Evolutionary conservation across 208 protist genomes (phyloP).

Genomic region (Plasmodiophora brassicae): DNA sequence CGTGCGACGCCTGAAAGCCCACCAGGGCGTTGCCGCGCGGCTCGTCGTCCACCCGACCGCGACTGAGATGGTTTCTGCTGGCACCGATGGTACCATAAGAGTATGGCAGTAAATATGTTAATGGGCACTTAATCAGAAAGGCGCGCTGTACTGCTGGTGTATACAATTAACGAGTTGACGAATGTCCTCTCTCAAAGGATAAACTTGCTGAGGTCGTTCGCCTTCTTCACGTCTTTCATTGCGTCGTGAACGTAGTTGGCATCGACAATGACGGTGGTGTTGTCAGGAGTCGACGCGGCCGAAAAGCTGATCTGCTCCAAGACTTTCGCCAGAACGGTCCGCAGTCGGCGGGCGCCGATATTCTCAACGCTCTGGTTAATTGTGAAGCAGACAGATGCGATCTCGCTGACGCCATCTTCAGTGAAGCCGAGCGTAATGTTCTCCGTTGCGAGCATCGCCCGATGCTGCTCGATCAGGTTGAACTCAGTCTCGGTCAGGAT

Average conservation of each 20-base stretch:
- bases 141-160: too few relatives aligned
- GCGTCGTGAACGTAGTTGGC: background rate
- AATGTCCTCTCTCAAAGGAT: too few relatives aligned
- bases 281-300: background rate
- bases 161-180: too few relatives aligned
- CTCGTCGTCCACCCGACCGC: slow-evolving; percentile 2
- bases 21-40: background rate
- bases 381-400: background rate
- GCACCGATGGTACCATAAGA: background rate
- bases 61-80: background rate
- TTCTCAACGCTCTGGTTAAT: background rate
- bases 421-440: background rate
- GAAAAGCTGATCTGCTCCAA: background rate
- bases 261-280: background rate
- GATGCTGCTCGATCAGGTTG: slow-evolving; percentile 83
- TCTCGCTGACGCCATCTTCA: background rate
- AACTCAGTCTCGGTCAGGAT: slow-evolving; percentile 90
- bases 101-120: background rate
- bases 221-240: background rate
- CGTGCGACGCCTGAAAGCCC: background rate
- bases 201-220: background rate
- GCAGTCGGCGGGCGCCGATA: background rate
- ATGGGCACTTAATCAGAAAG: too few relatives aligned
- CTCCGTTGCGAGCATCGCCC: background rate
- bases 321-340: background rate